Percentiles rank a stretch among this genome's conserved stretches.
Evolutionary conservation across 2,329 filamentous ascomycete species (phyloP).

Genomic region (Stachybotrys echinatus): DNA sequence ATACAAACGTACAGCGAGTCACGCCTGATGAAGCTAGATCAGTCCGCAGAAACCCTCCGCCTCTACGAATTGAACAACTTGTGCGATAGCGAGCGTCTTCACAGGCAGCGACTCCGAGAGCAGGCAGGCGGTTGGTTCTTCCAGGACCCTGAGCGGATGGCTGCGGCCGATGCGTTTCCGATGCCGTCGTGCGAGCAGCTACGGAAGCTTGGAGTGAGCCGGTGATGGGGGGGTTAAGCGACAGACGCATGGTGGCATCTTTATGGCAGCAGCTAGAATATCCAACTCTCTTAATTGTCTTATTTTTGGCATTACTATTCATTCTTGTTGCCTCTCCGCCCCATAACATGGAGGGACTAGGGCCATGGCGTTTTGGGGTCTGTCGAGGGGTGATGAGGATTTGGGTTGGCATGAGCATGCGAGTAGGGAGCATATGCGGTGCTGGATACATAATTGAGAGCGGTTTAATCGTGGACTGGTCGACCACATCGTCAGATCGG

Average conservation of each 20-base stretch:
- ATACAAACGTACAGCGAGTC: conserved; percentile 63
- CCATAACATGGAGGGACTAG: not conserved
- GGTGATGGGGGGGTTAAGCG: conserved; percentile 9
- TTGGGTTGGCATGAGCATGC: too few species aligned
- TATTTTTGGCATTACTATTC: not conserved
- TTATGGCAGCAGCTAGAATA: not conserved
- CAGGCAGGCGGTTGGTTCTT: conserved; percentile 86
- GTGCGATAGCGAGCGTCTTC: conserved; percentile 69
- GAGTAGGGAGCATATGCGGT: too few species aligned
- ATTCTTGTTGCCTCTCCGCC: not conserved
- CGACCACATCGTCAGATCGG: too few species aligned
- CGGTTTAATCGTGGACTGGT: too few species aligned
- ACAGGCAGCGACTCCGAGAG: conserved; percentile 63
- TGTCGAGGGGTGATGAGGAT: too few species aligned
- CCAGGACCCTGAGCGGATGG: conserved; percentile 74
- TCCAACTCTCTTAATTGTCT: not conserved
- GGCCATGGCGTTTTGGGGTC: not conserved
- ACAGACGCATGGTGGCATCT: not conserved
- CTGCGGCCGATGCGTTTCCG: conserved; percentile 52
- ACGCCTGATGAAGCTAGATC: conserved; percentile 71
- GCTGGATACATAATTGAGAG: not conserved
- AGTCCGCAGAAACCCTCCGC: conserved; percentile 68
- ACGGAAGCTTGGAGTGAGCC: conserved; percentile 29
- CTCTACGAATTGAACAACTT: conserved; percentile 60
- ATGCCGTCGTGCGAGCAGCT: conserved; percentile 50